Base-by-base conservation (phyloP, 2,329 filamentous ascomycete genomes). In the Nakataea oryzae region DNA sequence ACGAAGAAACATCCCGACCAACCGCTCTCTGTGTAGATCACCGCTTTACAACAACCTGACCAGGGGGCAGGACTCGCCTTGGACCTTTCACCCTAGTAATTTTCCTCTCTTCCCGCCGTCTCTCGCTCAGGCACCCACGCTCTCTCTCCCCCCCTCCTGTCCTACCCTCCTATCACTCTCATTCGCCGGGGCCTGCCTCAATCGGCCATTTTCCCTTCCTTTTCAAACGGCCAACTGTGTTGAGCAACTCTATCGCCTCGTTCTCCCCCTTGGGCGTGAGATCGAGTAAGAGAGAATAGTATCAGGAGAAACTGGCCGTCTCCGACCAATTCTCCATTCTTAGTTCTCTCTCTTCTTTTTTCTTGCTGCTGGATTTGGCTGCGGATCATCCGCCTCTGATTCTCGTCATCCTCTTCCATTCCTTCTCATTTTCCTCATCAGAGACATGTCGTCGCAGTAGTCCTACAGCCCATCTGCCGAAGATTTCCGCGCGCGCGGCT, bases 361-460 rank as follows among this genome's bases (percentile, higher is more conserved):
- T 50, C 17, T 50, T 50, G 41, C 41, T 50, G 21, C 41, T 50
- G 41, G 41, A 50, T 50, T 50, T 50, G 41, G 41, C 41, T 50
- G 41, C 41, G 41, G 41, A 50, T 24, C 21, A 17, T 50, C 41
- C 41, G 41, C 41, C 9, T 50, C 21, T 50, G 9, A n/a, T 50
- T n/a, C 24, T n/a, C 21, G 9, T 9, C 41, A 50, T 50, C 41
- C 6, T n/a, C 21, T 50, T n/a, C 21, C 21, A 50, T 50, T 50
- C 41, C 41, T n/a, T 50, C 24, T n/a, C 41, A 50, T n/a, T n/a
- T 11, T 6, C 41, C 7, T n/a, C 41, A 9, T 50, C 41, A 24
- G 54, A 58, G 57, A 30, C 47, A 63, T 63, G 62, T 57, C 26
- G 57, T 61, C 32, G 62, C 55, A 61, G 59, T 61, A 28, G 59